Evolutionary conservation across 2,329 filamentous ascomycete species (phyloP).

Genomic region (Tolypocladium endophyticum): DNA sequence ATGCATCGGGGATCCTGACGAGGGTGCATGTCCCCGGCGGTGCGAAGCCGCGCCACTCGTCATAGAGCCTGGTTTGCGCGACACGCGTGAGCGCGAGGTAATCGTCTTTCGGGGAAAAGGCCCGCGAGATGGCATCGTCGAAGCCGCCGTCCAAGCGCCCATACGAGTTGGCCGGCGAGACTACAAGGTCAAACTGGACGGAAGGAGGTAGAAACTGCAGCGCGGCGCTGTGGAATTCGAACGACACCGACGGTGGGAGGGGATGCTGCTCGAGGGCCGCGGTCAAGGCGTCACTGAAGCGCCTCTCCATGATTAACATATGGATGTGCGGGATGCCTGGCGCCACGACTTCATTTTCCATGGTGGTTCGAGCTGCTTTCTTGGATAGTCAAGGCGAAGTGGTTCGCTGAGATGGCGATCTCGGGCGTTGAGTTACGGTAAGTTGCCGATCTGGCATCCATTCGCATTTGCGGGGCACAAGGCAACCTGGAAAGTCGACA

Average conservation of each 20-base stretch:
- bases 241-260: slow-evolving; percentile 16
- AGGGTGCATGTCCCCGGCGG: slow-evolving; percentile 40
- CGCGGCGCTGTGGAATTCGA: slow-evolving; percentile 26
- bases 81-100: slow-evolving; percentile 36
- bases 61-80: slow-evolving; percentile 33
- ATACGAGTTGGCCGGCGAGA: slow-evolving; percentile 45
- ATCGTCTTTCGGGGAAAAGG: slow-evolving; percentile 30
- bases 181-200: slow-evolving; percentile 34
- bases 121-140: slow-evolving; percentile 40
- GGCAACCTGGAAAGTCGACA: not conserved
- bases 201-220: slow-evolving; percentile 24
- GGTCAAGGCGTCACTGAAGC: slow-evolving; percentile 27
- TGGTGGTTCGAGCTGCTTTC: not conserved
- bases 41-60: slow-evolving; percentile 36
- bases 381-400: not conserved
- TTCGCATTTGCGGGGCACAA: not conserved
- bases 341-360: not conserved
- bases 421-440: not conserved
- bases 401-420: not conserved
- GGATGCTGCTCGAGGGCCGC: slow-evolving; percentile 18
- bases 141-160: slow-evolving; percentile 43
- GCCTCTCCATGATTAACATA: slow-evolving; percentile 6
- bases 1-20: slow-evolving; percentile 29
- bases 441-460: not conserved
- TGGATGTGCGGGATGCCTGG: slow-evolving; percentile 7